A percentile compares a stretch with the other conserved stretches of the same genome.
These are phyloP conservation scores for Leptoxyphium fumago DNA, from an alignment of 2,329 filamentous ascomycete genomes.

Conservation along the genomic window DNA sequence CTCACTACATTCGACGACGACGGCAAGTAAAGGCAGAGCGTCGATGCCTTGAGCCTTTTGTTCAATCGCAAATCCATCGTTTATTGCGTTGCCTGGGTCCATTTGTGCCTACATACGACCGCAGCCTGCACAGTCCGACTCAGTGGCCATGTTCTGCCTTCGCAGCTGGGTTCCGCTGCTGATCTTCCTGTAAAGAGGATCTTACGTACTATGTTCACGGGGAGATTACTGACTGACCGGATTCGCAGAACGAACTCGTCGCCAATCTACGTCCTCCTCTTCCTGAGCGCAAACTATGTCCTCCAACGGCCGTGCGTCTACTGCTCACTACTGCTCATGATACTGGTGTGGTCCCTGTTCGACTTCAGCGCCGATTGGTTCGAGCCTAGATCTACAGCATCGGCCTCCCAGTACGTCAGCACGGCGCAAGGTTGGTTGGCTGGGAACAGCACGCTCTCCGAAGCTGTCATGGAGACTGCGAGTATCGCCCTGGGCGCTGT, in stretches of 20 bases:
- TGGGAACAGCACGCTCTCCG: constrained; percentile 18
- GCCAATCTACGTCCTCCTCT: constrained; percentile 35
- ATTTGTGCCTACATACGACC: too few species aligned
- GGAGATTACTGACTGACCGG: constrained; percentile 3
- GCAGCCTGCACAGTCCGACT: too few species aligned
- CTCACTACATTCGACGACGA: too few species aligned
- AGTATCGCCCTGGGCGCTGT: constrained; percentile 33
- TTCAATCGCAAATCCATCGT: too few species aligned
- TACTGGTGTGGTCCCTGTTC: constrained; percentile 92
- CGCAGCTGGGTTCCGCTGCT: constrained; percentile 41
- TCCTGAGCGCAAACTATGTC: constrained; percentile 79
- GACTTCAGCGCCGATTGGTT: constrained; percentile 91
- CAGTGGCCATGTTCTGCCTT: constrained; percentile 46
- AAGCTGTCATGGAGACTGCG: constrained; percentile 53
- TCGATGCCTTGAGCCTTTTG: too few species aligned
- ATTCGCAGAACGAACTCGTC: constrained; percentile 30
- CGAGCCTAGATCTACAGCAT: constrained; percentile 44
- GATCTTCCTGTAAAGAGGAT: constrained; percentile 37
- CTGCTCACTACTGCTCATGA: constrained; percentile 87
- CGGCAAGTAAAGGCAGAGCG: too few species aligned
- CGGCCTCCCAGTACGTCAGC: constrained; percentile 18
- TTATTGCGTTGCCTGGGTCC: too few species aligned
- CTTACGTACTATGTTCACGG: background rate
- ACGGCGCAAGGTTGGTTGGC: constrained; percentile 8
- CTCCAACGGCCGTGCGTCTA: constrained; percentile 95